Conservation (phyloP, 2,329 filamentous ascomycete species). For the Tricladium varicosporioides region DNA sequence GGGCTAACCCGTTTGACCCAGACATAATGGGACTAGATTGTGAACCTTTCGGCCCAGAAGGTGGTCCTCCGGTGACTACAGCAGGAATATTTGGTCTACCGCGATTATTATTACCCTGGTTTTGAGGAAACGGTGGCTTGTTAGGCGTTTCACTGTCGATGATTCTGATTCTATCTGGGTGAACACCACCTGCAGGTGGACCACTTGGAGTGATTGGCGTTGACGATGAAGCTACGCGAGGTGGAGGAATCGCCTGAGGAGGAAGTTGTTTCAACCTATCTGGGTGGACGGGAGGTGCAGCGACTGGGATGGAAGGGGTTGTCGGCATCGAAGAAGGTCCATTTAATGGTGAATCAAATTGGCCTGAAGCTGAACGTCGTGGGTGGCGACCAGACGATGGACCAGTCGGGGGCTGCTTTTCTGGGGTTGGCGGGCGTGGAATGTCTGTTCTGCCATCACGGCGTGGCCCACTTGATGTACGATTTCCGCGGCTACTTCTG, state of each 20-base stretch:
- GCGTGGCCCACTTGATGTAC: constrained; percentile 22
- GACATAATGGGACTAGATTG: constrained; percentile 28
- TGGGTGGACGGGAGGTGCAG: constrained; percentile 44
- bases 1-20: constrained; percentile 25
- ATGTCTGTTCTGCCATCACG: constrained; percentile 25
- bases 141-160: constrained; percentile 27
- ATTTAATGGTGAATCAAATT: constrained; percentile 22
- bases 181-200: constrained; percentile 31
- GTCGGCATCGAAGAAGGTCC: constrained; percentile 25
- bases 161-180: constrained; percentile 32
- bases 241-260: constrained; percentile 29
- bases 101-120: constrained; percentile 34
- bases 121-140: constrained; percentile 25
- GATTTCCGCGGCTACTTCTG: constrained; percentile 41
- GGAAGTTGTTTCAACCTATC: constrained; percentile 50
- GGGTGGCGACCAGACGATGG: constrained; percentile 31
- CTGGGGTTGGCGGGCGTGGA: constrained; percentile 32
- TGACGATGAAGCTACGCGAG: too few species aligned
- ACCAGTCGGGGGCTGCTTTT: constrained; percentile 35
- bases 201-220: constrained; percentile 26
- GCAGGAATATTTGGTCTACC: constrained; percentile 34
- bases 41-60: constrained; percentile 32
- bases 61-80: constrained; percentile 27
- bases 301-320: constrained; percentile 25
- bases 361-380: constrained; percentile 27